These are phyloP conservation scores for Gossypium australe DNA, from an alignment of 345 rosid genomes.

Conservation along the genomic window DNA sequence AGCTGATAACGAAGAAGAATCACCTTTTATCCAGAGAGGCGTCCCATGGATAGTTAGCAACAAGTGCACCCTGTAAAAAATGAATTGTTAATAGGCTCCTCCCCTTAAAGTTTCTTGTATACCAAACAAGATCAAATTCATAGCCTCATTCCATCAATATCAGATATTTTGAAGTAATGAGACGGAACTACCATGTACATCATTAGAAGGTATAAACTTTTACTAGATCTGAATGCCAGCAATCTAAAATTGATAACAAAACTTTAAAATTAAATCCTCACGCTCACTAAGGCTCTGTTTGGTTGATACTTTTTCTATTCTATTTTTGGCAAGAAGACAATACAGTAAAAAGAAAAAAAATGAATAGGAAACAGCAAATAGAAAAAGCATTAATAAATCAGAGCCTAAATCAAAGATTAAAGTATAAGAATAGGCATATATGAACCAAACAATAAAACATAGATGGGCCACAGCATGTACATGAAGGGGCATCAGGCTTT, in stretches of 20 bases:
- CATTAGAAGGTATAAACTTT: not conserved
- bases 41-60: slow-evolving; percentile 99
- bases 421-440: not conserved
- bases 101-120: slow-evolving; percentile 1
- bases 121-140: slow-evolving; percentile 8
- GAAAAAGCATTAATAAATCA: not conserved
- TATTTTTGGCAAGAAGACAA: not conserved
- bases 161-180: not conserved
- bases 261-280: not conserved
- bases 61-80: slow-evolving; percentile 80
- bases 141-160: not conserved
- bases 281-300: not conserved
- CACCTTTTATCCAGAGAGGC: slow-evolving; percentile 75
- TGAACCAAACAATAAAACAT: not conserved
- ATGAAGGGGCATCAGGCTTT: not conserved
- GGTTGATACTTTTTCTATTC: not conserved
- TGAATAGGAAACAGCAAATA: not conserved
- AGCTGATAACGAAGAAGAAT: slow-evolving; percentile 4
- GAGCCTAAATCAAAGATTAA: not conserved
- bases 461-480: not conserved
- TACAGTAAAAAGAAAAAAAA: not conserved
- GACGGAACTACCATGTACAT: not conserved
- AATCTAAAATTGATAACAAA: not conserved
- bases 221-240: not conserved
- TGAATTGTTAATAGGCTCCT: not conserved